These are phyloP conservation scores for Sphagnum tenellum DNA, from an alignment of 225 moss, liverwort and hornwort species.

Conservation along the genomic window DNA sequence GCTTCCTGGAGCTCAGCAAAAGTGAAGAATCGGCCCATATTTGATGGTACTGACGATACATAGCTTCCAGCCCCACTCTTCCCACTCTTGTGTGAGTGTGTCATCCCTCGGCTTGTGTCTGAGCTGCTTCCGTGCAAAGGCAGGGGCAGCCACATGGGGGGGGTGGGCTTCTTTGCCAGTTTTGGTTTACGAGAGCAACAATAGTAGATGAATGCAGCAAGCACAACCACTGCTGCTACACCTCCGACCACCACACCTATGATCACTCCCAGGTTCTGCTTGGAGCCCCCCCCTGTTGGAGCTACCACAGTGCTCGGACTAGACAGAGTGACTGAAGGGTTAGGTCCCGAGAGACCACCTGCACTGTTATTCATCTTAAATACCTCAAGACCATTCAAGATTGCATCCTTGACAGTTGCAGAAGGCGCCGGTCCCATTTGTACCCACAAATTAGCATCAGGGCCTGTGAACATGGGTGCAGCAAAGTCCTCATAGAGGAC, in stretches of 20 bases:
- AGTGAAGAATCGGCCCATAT: conserved; percentile 54
- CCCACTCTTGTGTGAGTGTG: conserved; percentile 79
- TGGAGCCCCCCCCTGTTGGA: conserved; percentile 1
- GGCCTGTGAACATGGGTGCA: conserved; percentile 36
- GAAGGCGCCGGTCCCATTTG: conserved; percentile 37
- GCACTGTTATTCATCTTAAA: conserved; percentile 68
- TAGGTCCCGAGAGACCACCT: conserved; percentile 44
- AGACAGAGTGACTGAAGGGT: conserved; percentile 20
- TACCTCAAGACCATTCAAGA: conserved; percentile 81
- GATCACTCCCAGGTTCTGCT: conserved; percentile 37
- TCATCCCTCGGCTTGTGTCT: conserved; percentile 79
- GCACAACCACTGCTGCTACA: conserved; percentile 33
- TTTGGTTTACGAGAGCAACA: conserved; percentile 38
- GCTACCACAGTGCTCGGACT: not conserved
- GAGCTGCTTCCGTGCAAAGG: conserved; percentile 81
- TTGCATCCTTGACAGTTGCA: conserved; percentile 30
- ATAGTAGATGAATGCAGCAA: conserved; percentile 34
- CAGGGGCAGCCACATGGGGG: conserved; percentile 74
- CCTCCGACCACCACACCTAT: conserved; percentile 76
- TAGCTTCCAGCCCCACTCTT: conserved; percentile 72
- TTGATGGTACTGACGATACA: conserved; percentile 53
- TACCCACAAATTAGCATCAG: conserved; percentile 25
- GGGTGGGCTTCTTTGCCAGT: conserved; percentile 29
- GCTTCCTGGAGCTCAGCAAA: conserved; percentile 57
- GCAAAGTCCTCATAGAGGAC: conserved; percentile 42